Conservation (phyloP, 2,329 filamentous ascomycete genomes). For the Fusarium pininemorale region DNA sequence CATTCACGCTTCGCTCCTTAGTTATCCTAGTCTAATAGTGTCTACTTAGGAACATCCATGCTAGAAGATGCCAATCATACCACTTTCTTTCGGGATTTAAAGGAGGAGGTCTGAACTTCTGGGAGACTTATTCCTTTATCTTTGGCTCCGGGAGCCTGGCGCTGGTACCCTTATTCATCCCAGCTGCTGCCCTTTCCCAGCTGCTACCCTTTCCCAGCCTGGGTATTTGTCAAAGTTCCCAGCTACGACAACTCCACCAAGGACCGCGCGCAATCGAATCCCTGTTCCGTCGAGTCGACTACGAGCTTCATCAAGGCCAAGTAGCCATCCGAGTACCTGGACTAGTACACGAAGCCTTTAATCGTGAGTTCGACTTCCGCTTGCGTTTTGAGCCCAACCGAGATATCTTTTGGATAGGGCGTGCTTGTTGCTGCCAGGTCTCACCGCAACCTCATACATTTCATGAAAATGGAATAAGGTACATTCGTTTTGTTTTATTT, state of each 20-base stretch:
- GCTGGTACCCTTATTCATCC: neutral
- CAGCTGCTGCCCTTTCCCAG: no score
- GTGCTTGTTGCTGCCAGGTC: neutral
- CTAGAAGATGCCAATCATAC: neutral
- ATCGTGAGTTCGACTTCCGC: neutral
- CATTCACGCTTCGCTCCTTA: neutral
- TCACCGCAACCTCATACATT: neutral
- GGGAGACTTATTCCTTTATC: neutral
- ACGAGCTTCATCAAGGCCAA: neutral
- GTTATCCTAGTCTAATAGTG: accelerated
- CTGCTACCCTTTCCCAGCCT: no score
- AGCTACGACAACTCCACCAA: neutral
- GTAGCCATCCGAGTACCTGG: accelerated
- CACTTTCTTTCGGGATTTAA: neutral
- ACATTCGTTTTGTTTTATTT: neutral
- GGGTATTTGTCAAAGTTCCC: neutral
- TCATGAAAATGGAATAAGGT: neutral
- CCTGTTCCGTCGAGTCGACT: neutral
- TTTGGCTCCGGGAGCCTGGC: no score
- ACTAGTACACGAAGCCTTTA: accelerated
- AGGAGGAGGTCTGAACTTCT: neutral
- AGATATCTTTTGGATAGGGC: neutral
- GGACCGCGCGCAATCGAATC: accelerated
- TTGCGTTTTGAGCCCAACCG: neutral
- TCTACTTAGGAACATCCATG: neutral